A percentile compares a stretch with the other conserved stretches of the same genome.
These are phyloP conservation scores for Microsporum ferrugineum DNA, from an alignment of 2,329 filamentous ascomycete species.

Conservation along the genomic window DNA sequence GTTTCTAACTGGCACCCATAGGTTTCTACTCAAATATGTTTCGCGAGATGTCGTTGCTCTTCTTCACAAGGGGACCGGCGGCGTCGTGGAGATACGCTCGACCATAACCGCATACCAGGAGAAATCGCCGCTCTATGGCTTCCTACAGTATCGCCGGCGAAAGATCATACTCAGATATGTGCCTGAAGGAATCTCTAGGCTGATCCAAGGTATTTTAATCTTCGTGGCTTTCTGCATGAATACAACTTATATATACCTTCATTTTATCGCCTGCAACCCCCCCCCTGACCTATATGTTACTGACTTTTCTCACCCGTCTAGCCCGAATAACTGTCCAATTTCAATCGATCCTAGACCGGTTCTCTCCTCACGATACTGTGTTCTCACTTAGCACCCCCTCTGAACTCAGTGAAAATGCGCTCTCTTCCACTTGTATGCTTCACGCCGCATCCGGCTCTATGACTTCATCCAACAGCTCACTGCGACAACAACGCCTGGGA, in stretches of 20 bases:
- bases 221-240: not conserved
- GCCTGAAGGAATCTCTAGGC: conserved; percentile 76
- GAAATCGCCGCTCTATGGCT: conserved; percentile 78
- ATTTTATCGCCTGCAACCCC: not conserved
- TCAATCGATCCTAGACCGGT: conserved; percentile 46
- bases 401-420: conserved; percentile 74
- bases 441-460: conserved; percentile 79
- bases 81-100: conserved; percentile 71
- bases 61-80: conserved; percentile 63
- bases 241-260: conserved; percentile 2
- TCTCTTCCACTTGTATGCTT: conserved; percentile 78
- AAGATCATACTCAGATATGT: conserved; percentile 90
- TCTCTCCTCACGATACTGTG: conserved; percentile 68
- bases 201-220: conserved; percentile 67
- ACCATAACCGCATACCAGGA: conserved; percentile 70
- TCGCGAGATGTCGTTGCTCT: conserved; percentile 80
- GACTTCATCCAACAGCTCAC: conserved; percentile 71
- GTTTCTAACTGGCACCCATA: conserved; percentile 29
- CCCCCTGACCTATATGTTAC: conserved; percentile 4
- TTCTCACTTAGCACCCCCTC: conserved; percentile 64
- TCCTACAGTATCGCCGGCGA: conserved; percentile 76
- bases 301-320: conserved; percentile 28
- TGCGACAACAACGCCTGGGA: conserved; percentile 64
- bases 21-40: conserved; percentile 89
- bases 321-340: conserved; percentile 69